Evolutionary conservation across 805 yeast genomes (phyloP).

Genomic region (Kuraishia molischiana): DNA sequence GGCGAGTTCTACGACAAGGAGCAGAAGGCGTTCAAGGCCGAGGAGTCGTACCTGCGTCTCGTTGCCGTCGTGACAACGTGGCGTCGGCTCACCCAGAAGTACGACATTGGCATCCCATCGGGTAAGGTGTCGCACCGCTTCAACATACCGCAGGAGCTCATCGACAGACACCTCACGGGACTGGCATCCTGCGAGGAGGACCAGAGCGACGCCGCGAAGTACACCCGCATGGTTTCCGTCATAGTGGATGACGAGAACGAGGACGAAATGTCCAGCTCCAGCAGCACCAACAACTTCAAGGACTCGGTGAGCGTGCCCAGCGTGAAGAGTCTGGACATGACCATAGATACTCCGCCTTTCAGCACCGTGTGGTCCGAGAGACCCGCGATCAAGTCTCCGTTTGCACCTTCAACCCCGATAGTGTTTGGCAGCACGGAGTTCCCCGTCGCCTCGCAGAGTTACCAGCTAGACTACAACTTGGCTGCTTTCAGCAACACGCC

Average conservation of each 20-base stretch:
- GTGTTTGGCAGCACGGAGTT: background rate
- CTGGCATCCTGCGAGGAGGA: background rate
- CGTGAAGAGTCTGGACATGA: too few species aligned
- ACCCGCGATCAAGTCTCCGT: too few species aligned
- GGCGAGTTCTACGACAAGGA: constrained; percentile 18
- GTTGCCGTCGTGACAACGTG: constrained; percentile 23
- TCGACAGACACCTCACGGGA: background rate
- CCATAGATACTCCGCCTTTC: too few species aligned
- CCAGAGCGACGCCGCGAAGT: background rate
- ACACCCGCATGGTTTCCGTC: constrained; percentile 19
- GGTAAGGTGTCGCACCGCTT: constrained; percentile 9
- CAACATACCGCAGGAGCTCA: constrained; percentile 5
- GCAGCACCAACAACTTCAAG: background rate
- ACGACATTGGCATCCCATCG: constrained; percentile 19
- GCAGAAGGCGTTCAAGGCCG: constrained; percentile 8
- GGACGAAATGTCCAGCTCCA: background rate
- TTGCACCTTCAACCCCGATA: background rate
- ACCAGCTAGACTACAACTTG: background rate
- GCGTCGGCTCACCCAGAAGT: constrained; percentile 15
- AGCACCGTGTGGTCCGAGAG: background rate
- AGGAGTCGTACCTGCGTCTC: constrained; percentile 23
- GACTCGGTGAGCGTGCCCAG: background rate
- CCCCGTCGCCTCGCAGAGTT: background rate
- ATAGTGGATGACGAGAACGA: constrained; percentile 15
- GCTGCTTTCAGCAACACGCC: background rate